Evolutionary conservation across 2,329 filamentous ascomycete genomes (phyloP).

Genomic region (Microdochium trichocladiopsis): DNA sequence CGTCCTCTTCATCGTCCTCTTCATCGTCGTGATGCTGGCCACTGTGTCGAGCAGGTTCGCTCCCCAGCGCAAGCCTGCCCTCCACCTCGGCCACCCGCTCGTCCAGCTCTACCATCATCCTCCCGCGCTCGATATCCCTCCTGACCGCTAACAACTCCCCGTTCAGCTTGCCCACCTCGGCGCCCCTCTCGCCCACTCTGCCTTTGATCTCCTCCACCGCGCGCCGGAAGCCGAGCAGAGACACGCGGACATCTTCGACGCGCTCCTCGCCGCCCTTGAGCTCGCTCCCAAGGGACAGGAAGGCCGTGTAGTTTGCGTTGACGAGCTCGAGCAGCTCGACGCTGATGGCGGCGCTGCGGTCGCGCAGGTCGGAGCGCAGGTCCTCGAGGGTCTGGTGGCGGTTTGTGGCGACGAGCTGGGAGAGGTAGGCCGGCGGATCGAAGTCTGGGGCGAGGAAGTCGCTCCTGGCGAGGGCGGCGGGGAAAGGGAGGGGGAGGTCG

Average conservation of each 20-base stretch:
- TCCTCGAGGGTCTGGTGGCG: conserved; percentile 96
- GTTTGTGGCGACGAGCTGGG: conserved; percentile 55
- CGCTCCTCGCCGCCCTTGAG: conserved; percentile 84
- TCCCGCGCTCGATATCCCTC: conserved; percentile 51
- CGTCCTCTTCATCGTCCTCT: conserved; percentile 27
- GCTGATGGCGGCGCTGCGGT: conserved; percentile 71
- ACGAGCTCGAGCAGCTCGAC: conserved; percentile 89
- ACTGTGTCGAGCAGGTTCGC: conserved; percentile 7
- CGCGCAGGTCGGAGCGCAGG: conserved; percentile 75
- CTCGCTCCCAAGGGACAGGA: conserved; percentile 74
- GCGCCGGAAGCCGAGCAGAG: conserved; percentile 75
- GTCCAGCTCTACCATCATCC: conserved; percentile 61
- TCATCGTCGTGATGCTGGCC: conserved; percentile 24
- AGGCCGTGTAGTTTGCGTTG: conserved; percentile 90
- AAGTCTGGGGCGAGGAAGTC: conserved; percentile 78
- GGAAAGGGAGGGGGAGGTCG: conserved; percentile 76
- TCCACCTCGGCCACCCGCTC: conserved; percentile 58
- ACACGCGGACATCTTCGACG: conserved; percentile 83
- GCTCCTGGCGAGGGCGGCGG: conserved; percentile 70
- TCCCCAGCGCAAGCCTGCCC: conserved; percentile 48
- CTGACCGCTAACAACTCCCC: conserved; percentile 61
- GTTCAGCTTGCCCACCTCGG: conserved; percentile 56
- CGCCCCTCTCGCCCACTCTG: conserved; percentile 55
- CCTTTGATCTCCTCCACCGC: conserved; percentile 70
- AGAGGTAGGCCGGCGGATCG: conserved; percentile 75